A percentile compares a stretch with the other conserved stretches of the same genome.
Conservation (phyloP, 1,284 basidiomycete species). For the Mixia osmundae region DNA sequence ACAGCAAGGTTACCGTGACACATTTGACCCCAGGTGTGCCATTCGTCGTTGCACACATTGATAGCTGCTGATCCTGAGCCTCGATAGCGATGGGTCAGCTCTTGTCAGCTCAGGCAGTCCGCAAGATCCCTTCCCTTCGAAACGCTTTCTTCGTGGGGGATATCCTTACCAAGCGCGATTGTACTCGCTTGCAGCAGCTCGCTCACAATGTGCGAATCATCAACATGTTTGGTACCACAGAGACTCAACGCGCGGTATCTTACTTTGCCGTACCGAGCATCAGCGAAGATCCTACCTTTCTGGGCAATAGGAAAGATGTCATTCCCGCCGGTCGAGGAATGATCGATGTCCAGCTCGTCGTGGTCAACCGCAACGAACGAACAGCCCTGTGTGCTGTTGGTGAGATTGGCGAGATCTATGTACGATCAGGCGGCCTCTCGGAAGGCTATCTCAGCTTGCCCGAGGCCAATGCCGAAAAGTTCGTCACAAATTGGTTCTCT, state of each 20-base stretch:
- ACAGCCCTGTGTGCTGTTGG: slow-evolving; percentile 78
- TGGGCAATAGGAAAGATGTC: slow-evolving; percentile 86
- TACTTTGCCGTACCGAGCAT: slow-evolving; percentile 86
- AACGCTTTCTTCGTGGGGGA: slow-evolving; percentile 99
- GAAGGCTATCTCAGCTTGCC: slow-evolving; percentile 73
- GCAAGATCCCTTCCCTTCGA: slow-evolving; percentile 58
- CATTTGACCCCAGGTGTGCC: slow-evolving; percentile 90
- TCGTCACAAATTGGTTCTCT: slow-evolving; percentile 78
- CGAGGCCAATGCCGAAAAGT: slow-evolving; percentile 68
- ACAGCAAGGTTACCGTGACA: slow-evolving; percentile 67
- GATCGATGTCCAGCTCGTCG: slow-evolving; percentile 91
- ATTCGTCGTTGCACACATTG: slow-evolving; percentile 12
- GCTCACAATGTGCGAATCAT: slow-evolving; percentile 82
- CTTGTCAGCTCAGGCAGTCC: slow-evolving; percentile 79
- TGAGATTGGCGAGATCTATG: slow-evolving; percentile 97
- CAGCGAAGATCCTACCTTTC: slow-evolving; percentile 62
- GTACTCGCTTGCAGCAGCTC: slow-evolving; percentile 76
- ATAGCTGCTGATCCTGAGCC: slow-evolving; percentile 5
- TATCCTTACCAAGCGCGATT: slow-evolving; percentile 93
- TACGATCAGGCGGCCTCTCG: slow-evolving; percentile 81
- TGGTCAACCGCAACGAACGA: slow-evolving; percentile 81
- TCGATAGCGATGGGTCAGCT: slow-evolving; percentile 99
- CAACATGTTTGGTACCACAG: slow-evolving; percentile 99
- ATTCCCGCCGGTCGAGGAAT: slow-evolving; percentile 97
- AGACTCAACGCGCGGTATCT: slow-evolving; percentile 94